Conservation (phyloP, 2,329 filamentous ascomycete genomes). For the Pezicula rhizophila region DNA sequence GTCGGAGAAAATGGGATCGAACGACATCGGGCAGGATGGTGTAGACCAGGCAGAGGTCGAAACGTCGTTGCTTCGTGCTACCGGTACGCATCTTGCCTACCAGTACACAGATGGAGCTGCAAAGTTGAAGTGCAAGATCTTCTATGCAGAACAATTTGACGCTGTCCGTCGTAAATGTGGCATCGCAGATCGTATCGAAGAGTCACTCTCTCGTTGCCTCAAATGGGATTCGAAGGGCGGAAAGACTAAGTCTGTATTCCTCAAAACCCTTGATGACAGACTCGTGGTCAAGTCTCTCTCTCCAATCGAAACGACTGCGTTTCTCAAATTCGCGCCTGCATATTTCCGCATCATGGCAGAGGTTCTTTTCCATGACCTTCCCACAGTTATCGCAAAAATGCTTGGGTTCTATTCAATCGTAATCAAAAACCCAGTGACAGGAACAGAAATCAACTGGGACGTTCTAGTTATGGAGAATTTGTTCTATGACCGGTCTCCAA, state of each 20-base stretch:
- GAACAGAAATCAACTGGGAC: conserved; percentile 90
- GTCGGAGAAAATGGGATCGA: not conserved
- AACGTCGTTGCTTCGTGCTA: conserved; percentile 74
- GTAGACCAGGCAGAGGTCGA: conserved; percentile 69
- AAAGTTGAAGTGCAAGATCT: conserved; percentile 95
- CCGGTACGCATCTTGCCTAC: conserved; percentile 91
- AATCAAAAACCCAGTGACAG: conserved; percentile 89
- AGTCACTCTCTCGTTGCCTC: conserved; percentile 88
- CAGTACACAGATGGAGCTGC: conserved; percentile 92
- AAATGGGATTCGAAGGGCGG: conserved; percentile 98
- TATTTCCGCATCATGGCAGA: conserved; percentile 98
- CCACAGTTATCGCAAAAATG: conserved; percentile 98
- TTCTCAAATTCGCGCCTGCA: conserved; percentile 89
- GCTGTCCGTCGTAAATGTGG: conserved; percentile 89
- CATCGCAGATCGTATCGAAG: conserved; percentile 86
- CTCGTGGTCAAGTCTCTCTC: conserved; percentile 78
- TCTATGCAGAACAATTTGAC: conserved; percentile 97
- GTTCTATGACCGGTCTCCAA: conserved; percentile 89
- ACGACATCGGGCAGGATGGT: conserved; percentile 25
- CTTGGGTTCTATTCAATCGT: conserved; percentile 95
- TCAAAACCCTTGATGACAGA: conserved; percentile 93
- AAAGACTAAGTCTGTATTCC: conserved; percentile 94
- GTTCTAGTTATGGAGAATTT: conserved; percentile 95
- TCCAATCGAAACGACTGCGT: conserved; percentile 85
- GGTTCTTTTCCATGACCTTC: conserved; percentile 88